Evolutionary conservation across 345 rosid species (phyloP).

Genomic region (Toxicodendron radicans): DNA sequence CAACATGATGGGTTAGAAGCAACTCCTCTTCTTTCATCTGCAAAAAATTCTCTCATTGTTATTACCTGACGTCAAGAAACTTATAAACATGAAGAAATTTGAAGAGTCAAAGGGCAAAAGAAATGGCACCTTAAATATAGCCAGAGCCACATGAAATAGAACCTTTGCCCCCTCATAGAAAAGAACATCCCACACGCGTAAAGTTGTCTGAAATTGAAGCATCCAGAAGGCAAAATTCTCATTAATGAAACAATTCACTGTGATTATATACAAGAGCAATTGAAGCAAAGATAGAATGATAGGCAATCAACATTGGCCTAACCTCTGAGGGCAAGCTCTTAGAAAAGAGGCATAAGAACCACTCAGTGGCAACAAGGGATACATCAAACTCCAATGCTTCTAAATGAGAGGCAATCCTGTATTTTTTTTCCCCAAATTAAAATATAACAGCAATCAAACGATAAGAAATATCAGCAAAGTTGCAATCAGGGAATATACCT

Average conservation of each 20-base stretch:
- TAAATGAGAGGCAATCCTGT: constrained; percentile 89
- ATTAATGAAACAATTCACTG: constrained; percentile 7
- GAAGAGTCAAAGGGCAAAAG: constrained; percentile 8
- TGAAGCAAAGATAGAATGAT: background rate
- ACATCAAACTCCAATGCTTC: constrained; percentile 93
- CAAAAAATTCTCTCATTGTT: constrained; percentile 4
- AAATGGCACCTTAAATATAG: constrained; percentile 78
- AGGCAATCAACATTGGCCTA: constrained; percentile 12
- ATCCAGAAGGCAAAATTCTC: constrained; percentile 8
- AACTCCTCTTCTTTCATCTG: constrained; percentile 97
- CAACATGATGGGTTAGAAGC: constrained; percentile 88
- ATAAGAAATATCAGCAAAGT: constrained; percentile 3
- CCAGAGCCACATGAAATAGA: constrained; percentile 96
- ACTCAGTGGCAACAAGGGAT: constrained; percentile 97
- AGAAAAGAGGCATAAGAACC: constrained; percentile 98
- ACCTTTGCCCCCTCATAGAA: constrained; percentile 98
- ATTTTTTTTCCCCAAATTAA: constrained; percentile 15
- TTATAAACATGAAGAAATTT: constrained; percentile 1
- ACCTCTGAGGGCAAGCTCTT: constrained; percentile 99
- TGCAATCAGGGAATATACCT: constrained; percentile 41
- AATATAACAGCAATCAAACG: background rate
- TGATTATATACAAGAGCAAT: constrained; percentile 5
- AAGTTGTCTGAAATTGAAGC: constrained; percentile 62
- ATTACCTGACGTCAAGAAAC: background rate
- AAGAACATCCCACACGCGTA: constrained; percentile 98